Conservation (phyloP, 768 basidiomycete genomes). For the Mycena metata region DNA sequence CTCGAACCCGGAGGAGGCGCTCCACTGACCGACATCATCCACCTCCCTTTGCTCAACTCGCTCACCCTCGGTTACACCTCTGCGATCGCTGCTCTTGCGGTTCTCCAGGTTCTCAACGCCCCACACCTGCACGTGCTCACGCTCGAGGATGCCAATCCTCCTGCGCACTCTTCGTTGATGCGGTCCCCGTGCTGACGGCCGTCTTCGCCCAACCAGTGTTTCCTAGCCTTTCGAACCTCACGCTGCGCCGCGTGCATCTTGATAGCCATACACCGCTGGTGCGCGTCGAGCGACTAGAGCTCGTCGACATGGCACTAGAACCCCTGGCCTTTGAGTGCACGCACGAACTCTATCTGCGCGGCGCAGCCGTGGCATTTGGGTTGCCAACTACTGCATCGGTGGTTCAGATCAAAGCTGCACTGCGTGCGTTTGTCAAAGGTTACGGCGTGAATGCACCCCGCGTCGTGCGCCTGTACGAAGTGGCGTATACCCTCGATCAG, state of each 20-base stretch:
- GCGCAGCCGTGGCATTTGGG: background rate
- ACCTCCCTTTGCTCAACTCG: slow-evolving; percentile 54
- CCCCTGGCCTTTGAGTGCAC: background rate
- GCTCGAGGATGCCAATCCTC: slow-evolving; percentile 62
- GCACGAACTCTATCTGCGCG: slow-evolving; percentile 10
- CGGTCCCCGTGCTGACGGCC: slow-evolving; percentile 48
- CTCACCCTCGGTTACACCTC: slow-evolving; percentile 62
- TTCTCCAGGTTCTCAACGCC: slow-evolving; percentile 55
- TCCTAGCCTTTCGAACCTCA: slow-evolving; percentile 9
- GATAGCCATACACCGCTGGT: background rate
- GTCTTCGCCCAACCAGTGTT: slow-evolving; percentile 35
- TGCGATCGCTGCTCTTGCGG: slow-evolving; percentile 50
- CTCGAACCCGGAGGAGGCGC: slow-evolving; percentile 32
- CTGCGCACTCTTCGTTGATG: slow-evolving; percentile 58
- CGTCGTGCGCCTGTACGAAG: slow-evolving; percentile 1
- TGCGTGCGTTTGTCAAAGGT: slow-evolving; percentile 1
- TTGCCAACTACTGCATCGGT: background rate
- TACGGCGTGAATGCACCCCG: background rate
- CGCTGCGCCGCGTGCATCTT: slow-evolving; percentile 22
- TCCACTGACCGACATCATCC: slow-evolving; percentile 33
- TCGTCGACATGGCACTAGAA: slow-evolving; percentile 1
- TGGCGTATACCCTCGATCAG: background rate
- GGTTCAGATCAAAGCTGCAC: background rate
- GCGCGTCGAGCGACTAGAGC: slow-evolving; percentile 26
- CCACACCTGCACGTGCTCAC: slow-evolving; percentile 53